Conservation (phyloP, 176 grass and related monocot genomes). For the Cenchrus americanus region DNA sequence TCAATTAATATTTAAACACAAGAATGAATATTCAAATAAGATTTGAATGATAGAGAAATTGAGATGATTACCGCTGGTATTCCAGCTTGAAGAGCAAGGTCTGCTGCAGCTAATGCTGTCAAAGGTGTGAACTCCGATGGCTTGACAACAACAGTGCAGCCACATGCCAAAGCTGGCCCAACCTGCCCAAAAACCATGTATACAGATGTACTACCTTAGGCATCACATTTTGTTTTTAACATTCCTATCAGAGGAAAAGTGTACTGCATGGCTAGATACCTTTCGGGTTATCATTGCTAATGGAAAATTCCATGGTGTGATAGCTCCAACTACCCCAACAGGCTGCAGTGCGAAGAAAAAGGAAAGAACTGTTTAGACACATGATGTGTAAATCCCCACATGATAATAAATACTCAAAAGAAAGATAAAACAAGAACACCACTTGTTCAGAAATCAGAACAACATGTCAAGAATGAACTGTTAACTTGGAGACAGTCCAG, state of each 20-base stretch:
- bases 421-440: neutral
- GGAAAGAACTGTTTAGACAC: conserved; percentile 9
- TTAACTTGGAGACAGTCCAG: conserved; percentile 20
- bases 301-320: conserved; percentile 99
- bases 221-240: conserved; percentile 10
- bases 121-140: conserved; percentile 97
- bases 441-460: neutral
- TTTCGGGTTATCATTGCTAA: conserved; percentile 99
- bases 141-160: conserved; percentile 94
- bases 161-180: conserved; percentile 94
- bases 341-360: conserved; percentile 57
- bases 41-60: conserved; percentile 16
- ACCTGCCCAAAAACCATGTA: conserved; percentile 53
- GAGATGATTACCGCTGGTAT: conserved; percentile 82
- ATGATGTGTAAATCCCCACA: conserved; percentile 24
- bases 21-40: conserved; percentile 35
- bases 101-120: conserved; percentile 96
- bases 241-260: conserved; percentile 12
- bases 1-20: conserved; percentile 22
- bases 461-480: conserved; percentile 32
- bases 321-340: conserved; percentile 98
- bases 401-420: neutral
- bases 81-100: conserved; percentile 97
- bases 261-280: conserved; percentile 47
- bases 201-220: conserved; percentile 28